A percentile compares a stretch with the other conserved stretches of the same genome.
Evolutionary conservation across 1,284 basidiomycete species (phyloP).

Genomic region (Ceratobasidium sp.): DNA sequence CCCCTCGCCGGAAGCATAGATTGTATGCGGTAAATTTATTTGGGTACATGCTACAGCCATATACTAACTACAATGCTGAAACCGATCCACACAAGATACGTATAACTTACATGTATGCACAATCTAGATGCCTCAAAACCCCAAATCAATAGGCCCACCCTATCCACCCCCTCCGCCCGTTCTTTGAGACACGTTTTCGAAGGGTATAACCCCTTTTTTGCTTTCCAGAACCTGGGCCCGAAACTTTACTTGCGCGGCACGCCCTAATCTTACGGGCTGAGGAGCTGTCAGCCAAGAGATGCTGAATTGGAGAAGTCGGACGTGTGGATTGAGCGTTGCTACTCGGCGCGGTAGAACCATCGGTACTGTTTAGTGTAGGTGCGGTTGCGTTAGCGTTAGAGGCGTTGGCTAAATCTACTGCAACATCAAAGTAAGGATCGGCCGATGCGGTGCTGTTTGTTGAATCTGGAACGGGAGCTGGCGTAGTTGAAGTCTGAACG

Average conservation of each 20-base stretch:
- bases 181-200: conserved; percentile 27
- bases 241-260: conserved; percentile 19
- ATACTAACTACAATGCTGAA: background rate
- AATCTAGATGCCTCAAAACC: background rate
- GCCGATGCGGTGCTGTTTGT: background rate
- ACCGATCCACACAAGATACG: background rate
- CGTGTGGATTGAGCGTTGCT: conserved; percentile 8
- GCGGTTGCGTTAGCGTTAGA: conserved; percentile 10
- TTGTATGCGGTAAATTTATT: background rate
- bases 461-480: background rate
- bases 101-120: conserved; percentile 20
- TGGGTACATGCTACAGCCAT: background rate
- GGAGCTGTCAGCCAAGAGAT: conserved; percentile 15
- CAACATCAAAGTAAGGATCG: conserved; percentile 18
- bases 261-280: conserved; percentile 25
- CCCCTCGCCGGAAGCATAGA: background rate
- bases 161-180: conserved; percentile 1
- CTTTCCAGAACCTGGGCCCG: conserved; percentile 4
- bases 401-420: background rate
- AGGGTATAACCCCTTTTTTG: conserved; percentile 25
- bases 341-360: background rate
- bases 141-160: conserved; percentile 21
- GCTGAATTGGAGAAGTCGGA: conserved; percentile 28
- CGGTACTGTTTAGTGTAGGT: background rate
- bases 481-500: background rate